Conservation (phyloP, 1,284 basidiomycete genomes). For the Clitocybe nebularis region DNA sequence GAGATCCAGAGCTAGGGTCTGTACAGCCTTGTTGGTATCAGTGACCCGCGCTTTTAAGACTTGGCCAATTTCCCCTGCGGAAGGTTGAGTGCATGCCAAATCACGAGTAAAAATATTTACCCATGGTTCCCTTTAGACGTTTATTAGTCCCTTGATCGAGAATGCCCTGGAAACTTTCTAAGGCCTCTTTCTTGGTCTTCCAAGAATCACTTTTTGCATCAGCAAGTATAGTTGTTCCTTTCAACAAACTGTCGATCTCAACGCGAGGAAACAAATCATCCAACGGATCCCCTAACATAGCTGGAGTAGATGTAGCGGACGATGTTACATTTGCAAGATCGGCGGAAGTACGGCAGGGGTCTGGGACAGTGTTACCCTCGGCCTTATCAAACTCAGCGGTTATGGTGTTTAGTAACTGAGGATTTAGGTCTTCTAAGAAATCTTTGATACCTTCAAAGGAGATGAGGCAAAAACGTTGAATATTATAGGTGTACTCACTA, state of each 20-base stretch:
- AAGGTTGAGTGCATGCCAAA: too few relatives aligned
- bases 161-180: slow-evolving; percentile 81
- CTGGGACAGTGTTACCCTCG: slow-evolving; percentile 76
- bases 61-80: slow-evolving; percentile 83
- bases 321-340: slow-evolving; percentile 61
- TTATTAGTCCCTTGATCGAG: slow-evolving; percentile 91
- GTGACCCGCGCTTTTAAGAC: slow-evolving; percentile 86
- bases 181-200: slow-evolving; percentile 96
- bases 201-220: slow-evolving; percentile 91
- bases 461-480: not conserved
- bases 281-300: slow-evolving; percentile 61
- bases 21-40: slow-evolving; percentile 95
- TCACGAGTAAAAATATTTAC: slow-evolving; percentile 44
- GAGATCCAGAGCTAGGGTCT: slow-evolving; percentile 86
- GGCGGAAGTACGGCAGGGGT: slow-evolving; percentile 72
- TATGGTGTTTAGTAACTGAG: slow-evolving; percentile 91
- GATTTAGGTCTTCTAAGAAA: slow-evolving; percentile 89
- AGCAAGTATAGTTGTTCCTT: slow-evolving; percentile 78
- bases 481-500: slow-evolving; percentile 45
- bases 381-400: slow-evolving; percentile 92
- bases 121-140: slow-evolving; percentile 87
- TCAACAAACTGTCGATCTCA: slow-evolving; percentile 86
- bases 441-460: slow-evolving; percentile 59
- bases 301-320: slow-evolving; percentile 33
- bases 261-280: slow-evolving; percentile 96